Percentiles rank a stretch among this genome's conserved stretches.
Conservation (phyloP, 257 asterid species). For the Solanum clarkiae region DNA sequence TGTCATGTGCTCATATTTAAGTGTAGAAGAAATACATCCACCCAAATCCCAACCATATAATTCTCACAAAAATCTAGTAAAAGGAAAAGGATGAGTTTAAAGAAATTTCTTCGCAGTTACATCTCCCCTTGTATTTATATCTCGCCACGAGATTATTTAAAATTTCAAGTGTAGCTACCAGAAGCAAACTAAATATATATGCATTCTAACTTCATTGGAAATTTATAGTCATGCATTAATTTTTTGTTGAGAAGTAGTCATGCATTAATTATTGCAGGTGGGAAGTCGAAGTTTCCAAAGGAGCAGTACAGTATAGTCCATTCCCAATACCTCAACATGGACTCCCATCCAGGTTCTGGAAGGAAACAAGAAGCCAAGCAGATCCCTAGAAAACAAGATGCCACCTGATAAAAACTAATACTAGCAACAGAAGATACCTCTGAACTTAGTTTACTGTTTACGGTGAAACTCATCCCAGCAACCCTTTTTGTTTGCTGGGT, state of each 20-base stretch:
- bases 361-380: constrained; percentile 17
- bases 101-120: background rate
- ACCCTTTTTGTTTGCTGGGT: background rate
- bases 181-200: background rate
- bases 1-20: background rate
- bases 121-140: background rate
- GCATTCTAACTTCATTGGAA: background rate
- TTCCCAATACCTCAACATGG: constrained; percentile 74
- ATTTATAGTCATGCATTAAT: background rate
- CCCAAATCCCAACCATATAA: background rate
- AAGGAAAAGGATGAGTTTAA: background rate
- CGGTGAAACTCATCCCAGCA: background rate
- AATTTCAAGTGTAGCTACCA: background rate
- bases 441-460: background rate
- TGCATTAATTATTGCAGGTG: constrained; percentile 37
- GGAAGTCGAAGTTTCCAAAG: constrained; percentile 40
- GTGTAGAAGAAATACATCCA: background rate
- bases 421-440: background rate
- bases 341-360: constrained; percentile 52
- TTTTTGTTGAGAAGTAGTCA: background rate
- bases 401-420: background rate
- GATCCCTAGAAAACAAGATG: background rate
- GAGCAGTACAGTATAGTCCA: constrained; percentile 46
- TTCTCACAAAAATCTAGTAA: background rate
- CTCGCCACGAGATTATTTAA: background rate